Conservation (phyloP, 2,329 filamentous ascomycete genomes). For the Raffaelea deltoideospora region DNA sequence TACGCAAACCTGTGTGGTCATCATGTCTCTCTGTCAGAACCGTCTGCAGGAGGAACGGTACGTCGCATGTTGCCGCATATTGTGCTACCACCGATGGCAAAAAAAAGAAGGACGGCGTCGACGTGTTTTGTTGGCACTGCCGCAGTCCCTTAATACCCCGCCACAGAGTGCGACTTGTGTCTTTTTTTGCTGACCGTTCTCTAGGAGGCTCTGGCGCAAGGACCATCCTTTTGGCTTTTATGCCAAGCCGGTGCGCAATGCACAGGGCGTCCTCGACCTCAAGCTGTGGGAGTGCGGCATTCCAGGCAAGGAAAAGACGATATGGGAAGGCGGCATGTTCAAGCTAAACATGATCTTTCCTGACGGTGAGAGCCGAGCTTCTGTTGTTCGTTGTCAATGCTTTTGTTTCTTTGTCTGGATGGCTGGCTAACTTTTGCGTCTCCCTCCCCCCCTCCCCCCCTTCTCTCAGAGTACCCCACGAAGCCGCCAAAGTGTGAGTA, state of each 20-base stretch:
- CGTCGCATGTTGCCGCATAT: too few relatives aligned
- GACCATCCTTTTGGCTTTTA: constrained; percentile 98
- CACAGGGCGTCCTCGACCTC: constrained; percentile 71
- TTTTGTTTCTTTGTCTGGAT: too few relatives aligned
- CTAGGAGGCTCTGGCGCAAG: constrained; percentile 87
- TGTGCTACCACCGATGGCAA: too few relatives aligned
- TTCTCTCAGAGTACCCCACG: constrained; percentile 88
- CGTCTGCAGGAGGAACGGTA: constrained; percentile 80
- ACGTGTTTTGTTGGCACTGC: neutral
- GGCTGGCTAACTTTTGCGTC: too few relatives aligned
- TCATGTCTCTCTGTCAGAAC: constrained; percentile 80
- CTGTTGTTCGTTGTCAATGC: too few relatives aligned
- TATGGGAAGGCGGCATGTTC: constrained; percentile 96
- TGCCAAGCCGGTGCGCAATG: constrained; percentile 69
- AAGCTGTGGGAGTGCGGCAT: constrained; percentile 96
- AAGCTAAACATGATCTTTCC: constrained; percentile 89
- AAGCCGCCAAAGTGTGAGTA: constrained; percentile 93
- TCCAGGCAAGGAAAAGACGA: constrained; percentile 88
- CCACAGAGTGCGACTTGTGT: too few relatives aligned
- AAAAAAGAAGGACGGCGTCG: too few relatives aligned
- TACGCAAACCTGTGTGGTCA: too few relatives aligned
- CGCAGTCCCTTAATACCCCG: neutral
- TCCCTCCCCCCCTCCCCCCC: too few relatives aligned
- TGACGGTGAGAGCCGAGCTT: constrained; percentile 52
- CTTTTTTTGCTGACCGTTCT: neutral